phyloP scores from a whole-genome alignment of 2,329 filamentous ascomycete genomes.

The Nemania sp. region DNA sequence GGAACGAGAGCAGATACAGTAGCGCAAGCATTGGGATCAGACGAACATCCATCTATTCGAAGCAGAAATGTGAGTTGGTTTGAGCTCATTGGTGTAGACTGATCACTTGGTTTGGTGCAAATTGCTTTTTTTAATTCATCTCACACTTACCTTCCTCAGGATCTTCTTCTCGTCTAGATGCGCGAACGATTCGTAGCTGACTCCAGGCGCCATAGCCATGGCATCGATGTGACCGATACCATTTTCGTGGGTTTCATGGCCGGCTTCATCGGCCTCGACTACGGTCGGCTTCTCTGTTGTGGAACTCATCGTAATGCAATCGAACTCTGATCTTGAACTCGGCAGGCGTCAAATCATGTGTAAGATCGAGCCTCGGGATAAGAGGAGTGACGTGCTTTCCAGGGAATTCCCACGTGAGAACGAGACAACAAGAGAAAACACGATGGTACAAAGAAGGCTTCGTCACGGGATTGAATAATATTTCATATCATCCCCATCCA shows the following conservation, averaged over 20 bases:
- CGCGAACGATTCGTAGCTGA: conserved; percentile 37
- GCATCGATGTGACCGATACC: conserved; percentile 31
- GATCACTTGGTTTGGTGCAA: too few species aligned
- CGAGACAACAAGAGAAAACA: too few species aligned
- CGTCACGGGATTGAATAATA: too few species aligned
- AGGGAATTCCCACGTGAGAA: too few species aligned
- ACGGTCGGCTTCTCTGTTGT: conserved; percentile 27
- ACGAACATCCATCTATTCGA: conserved; percentile 52
- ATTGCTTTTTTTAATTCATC: background rate
- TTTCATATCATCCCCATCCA: too few species aligned
- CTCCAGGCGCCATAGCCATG: conserved; percentile 27
- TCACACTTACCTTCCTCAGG: conserved; percentile 52
- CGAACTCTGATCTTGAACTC: too few species aligned
- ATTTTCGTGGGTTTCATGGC: conserved; percentile 19
- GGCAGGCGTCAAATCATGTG: too few species aligned
- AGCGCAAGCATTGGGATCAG: conserved; percentile 66
- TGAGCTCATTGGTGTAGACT: too few species aligned
- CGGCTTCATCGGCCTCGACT: conserved; percentile 23
- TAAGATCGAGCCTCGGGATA: too few species aligned
- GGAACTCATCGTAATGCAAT: conserved; percentile 24
- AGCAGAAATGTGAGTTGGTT: background rate
- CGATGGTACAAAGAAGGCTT: too few species aligned
- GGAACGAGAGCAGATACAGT: conserved; percentile 69
- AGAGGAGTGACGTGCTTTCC: too few species aligned
- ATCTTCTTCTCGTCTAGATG: conserved; percentile 61